Evolutionary conservation across 345 rosid genomes (phyloP), one percentile per base, ranked within the genome.

Genomic region (Abelmoschus esculentus): DNA sequence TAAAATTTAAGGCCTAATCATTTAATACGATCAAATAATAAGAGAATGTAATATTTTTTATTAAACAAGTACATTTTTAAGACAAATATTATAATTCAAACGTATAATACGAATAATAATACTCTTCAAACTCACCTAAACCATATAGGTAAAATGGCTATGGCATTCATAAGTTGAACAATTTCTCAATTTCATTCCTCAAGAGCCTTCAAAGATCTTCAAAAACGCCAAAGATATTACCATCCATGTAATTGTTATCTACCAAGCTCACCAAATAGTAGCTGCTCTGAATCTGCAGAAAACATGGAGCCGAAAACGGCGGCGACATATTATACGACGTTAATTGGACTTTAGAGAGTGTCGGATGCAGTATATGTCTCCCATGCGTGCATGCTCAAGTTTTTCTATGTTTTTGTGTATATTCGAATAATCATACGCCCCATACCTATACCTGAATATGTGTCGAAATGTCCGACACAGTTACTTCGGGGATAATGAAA

Each of bases 201-300:
- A 31, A 31, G 3, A 31, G 32, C 32, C 76, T 86, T 79, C 50
- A 91, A 65, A 87, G 76, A 81, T 4, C 76, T 86, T 79, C 50
- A 91, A 65, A 87, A 75, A 81, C 87, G 6, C 84, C 50, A 5
- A 90, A 92, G 31, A 92, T 80, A 61, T 92, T 81, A 7, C 95
- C 85, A 12, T 80, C 61, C 72, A 92, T 72, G 78, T 87, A 88
- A 42, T 92, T 91, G 3, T 92, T 90, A 64, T 90, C 98, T 5
- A 90, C 98, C 87, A 93, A 86, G 85, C 97, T 93, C 31, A 88
- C 97, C 88, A 93, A 77, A 75, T 73, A 91, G 86, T 84, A 85
- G 80, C 75, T 85, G 80, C 79, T 84, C 76, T 91, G 85, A 72
- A 91, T 84, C 99, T 91, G 93, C 86, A 86, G 18, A 19, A 42